Evolutionary conservation across 352 stramenopile genomes (phyloP), one percentile per base, ranked within the genome.

Genomic region (Phytophthora agathidicida): DNA sequence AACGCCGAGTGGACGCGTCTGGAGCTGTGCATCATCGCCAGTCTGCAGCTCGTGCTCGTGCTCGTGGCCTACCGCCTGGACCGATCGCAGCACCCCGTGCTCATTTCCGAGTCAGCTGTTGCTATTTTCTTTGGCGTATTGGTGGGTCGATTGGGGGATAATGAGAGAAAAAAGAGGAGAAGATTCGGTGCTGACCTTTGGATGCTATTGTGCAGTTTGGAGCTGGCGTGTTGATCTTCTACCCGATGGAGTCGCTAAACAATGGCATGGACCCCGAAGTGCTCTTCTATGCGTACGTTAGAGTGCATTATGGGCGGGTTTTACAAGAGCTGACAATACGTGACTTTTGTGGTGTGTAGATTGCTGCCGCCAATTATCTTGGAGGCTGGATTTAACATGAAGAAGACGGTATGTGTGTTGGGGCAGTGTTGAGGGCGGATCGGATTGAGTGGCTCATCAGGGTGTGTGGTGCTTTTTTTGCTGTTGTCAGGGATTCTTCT

Each of bases 331-430:
- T 64, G 30, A 55, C 14, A 30, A 13, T 20, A 50, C 47, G 5
- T 48, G 19, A 7, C 42, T 37, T 49, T 35, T 22, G 13, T 27
- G 2, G 5, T 48, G 17, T 60, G 3, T 48, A 86, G 75, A 22
- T 48, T 86, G 20, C 59, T 95, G 14, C 86, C 86, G 9, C 86
- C 86, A 26, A 95, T 95, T 63, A 95, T 95, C 30, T 54, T 94
- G 10, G 86, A 95, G 57, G 86, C 84, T 13, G 86, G 86, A 7
- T 95, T 95, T 51, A 94, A 77, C 46, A 95, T 94, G 83, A 93
- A 95, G 70, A 93, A 93, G 61, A 73, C 79, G 48, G 85, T 90
- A 77, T 28, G 69, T 44, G 5, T n/a, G n/a, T n/a, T n/a, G 8
- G 11, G 31, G 20, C 17, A 42, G 20, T 57, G 3, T 44, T 52